Conservation (phyloP, 208 protist species). For the Plasmodiophora brassicae region DNA sequence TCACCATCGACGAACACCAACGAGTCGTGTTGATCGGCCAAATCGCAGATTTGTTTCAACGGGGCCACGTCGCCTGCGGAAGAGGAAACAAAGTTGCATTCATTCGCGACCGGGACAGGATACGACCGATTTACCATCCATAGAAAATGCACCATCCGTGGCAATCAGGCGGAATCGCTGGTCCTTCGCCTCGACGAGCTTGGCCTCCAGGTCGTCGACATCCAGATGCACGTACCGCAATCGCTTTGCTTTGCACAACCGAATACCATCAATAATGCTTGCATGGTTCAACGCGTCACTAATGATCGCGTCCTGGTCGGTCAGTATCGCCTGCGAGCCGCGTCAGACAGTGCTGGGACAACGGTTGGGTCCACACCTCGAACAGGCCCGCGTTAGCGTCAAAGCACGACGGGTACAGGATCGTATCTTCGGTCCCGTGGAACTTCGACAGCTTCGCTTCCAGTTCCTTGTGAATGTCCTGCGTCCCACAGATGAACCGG, state of each 20-base stretch:
- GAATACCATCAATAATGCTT: conserved; percentile 78
- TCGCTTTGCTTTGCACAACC: conserved; percentile 69
- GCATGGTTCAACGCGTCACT: conserved; percentile 75
- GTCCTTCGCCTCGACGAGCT: conserved; percentile 61
- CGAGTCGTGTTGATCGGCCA: conserved; percentile 70
- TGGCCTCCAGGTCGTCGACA: conserved; percentile 69
- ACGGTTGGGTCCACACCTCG: conserved; percentile 53
- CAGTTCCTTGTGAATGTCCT: conserved; percentile 71
- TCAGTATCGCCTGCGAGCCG: conserved; percentile 56
- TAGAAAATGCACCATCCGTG: conserved; percentile 71
- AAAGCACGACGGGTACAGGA: conserved; percentile 78
- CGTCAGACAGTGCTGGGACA: neutral
- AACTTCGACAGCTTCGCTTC: conserved; percentile 47
- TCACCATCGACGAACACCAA: conserved; percentile 72
- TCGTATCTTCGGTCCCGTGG: conserved; percentile 66
- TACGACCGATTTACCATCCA: conserved; percentile 35
- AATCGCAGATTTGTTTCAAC: conserved; percentile 66
- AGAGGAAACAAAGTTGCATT: conserved; percentile 40
- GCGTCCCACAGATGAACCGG: conserved; percentile 79
- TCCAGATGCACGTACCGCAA: conserved; percentile 67
- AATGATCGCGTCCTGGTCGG: conserved; percentile 68
- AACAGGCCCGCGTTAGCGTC: conserved; percentile 80
- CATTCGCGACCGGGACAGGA: neutral
- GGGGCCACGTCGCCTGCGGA: conserved; percentile 78
- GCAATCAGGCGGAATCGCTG: conserved; percentile 68